Conservation (phyloP, 2,329 filamentous ascomycete species). For the Neoscytalidium dimidiatum region DNA sequence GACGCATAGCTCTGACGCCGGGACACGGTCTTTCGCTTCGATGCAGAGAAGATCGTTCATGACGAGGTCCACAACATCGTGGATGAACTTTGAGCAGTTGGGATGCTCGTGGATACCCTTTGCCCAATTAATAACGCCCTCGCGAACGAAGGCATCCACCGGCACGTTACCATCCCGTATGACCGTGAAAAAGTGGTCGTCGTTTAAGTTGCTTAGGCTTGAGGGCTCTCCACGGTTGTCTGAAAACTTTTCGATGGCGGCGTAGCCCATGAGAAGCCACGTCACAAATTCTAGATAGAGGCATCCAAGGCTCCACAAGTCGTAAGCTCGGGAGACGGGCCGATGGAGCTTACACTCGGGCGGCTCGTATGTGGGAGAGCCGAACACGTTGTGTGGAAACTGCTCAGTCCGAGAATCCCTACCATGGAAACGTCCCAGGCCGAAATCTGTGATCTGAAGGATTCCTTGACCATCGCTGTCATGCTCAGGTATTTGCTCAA, state of each 20-base stretch:
- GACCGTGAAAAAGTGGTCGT: background rate
- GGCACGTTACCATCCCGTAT: background rate
- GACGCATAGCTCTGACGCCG: background rate
- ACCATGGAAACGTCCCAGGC: constrained; percentile 35
- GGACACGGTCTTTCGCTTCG: background rate
- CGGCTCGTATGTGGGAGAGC: constrained; percentile 39
- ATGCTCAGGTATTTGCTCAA: constrained; percentile 1
- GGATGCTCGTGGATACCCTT: background rate
- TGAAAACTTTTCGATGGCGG: constrained; percentile 20
- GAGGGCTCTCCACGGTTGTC: background rate
- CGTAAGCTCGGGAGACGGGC: constrained; percentile 37
- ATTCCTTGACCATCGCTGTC: constrained; percentile 9
- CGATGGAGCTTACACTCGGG: constrained; percentile 37
- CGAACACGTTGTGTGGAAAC: constrained; percentile 18
- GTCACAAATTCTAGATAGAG: constrained; percentile 31
- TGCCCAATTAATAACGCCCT: background rate
- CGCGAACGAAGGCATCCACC: background rate
- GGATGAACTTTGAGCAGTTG: background rate
- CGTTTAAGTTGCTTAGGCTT: background rate
- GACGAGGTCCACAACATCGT: background rate
- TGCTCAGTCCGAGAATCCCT: constrained; percentile 33
- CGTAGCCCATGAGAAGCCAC: constrained; percentile 27
- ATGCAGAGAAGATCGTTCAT: background rate
- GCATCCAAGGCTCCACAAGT: constrained; percentile 38
- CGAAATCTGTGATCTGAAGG: constrained; percentile 38